Conservation (phyloP, 2,329 filamentous ascomycete genomes). For the Ophiosphaerella korrae region DNA sequence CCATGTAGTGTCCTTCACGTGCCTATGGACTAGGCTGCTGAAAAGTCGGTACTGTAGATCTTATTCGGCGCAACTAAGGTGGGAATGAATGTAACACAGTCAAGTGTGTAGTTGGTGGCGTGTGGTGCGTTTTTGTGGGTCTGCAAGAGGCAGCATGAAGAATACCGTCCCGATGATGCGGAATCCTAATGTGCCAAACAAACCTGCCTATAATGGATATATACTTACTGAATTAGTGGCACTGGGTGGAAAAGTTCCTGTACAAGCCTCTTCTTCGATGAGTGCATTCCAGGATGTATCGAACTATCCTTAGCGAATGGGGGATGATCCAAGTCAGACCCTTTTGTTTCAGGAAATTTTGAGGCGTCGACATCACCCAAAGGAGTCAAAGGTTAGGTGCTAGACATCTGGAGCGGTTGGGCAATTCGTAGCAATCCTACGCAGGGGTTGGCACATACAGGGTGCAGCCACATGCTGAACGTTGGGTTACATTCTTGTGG, state of each 20-base stretch:
- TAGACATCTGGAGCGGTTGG: constrained; percentile 28
- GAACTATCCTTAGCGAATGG: constrained; percentile 45
- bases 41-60: constrained; percentile 14
- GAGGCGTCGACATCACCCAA: constrained; percentile 21
- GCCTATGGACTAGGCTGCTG: constrained; percentile 24
- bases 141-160: constrained; percentile 30
- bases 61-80: constrained; percentile 16
- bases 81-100: constrained; percentile 19
- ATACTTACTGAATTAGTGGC: constrained; percentile 20
- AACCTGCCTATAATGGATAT: constrained; percentile 31
- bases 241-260: constrained; percentile 28
- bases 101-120: constrained; percentile 32
- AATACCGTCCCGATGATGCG: constrained; percentile 35
- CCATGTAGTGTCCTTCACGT: constrained; percentile 36
- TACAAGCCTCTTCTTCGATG: constrained; percentile 38
- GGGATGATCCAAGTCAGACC: constrained; percentile 36
- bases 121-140: constrained; percentile 17
- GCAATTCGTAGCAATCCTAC: constrained; percentile 23
- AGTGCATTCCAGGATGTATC: constrained; percentile 37
- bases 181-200: constrained; percentile 42
- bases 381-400: constrained; percentile 18
- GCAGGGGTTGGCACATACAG: constrained; percentile 29
- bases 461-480: constrained; percentile 30
- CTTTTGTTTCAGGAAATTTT: constrained; percentile 32
- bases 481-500: constrained; percentile 21